Percentiles rank a stretch among this genome's conserved stretches.
Conservation (phyloP, 2,329 filamentous ascomycete genomes). For the Trichoderma sp. region DNA sequence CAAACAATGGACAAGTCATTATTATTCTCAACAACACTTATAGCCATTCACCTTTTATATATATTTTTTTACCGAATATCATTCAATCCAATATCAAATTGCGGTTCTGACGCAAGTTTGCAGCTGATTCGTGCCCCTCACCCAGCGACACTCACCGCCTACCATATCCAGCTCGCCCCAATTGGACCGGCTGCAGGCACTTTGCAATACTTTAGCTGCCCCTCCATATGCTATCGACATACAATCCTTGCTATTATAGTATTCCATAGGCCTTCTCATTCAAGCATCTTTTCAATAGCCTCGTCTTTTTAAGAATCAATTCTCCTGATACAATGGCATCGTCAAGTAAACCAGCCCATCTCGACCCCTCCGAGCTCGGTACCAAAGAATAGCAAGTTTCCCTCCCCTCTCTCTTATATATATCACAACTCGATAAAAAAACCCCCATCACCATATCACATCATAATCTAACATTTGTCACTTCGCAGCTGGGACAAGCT, state of each 20-base stretch:
- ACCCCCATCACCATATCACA: background rate
- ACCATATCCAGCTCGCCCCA: constrained; percentile 23
- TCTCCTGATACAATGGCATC: background rate
- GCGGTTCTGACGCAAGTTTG: background rate
- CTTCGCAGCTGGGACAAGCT: constrained; percentile 69
- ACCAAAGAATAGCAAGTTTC: constrained; percentile 82
- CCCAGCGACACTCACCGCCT: constrained; percentile 25
- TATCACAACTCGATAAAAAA: background rate
- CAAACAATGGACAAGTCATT: background rate
- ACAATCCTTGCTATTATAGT: background rate
- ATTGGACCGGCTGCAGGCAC: background rate
- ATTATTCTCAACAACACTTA: too few species aligned
- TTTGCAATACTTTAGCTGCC: constrained; percentile 22
- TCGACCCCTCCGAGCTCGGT: constrained; percentile 77
- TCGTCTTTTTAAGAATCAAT: background rate
- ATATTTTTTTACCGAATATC: too few species aligned
- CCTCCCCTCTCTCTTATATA: background rate
- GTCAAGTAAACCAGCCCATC: constrained; percentile 56
- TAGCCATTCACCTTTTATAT: too few species aligned
- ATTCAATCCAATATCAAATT: background rate
- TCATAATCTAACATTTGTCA: background rate
- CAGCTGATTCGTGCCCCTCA: background rate
- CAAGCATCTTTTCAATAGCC: background rate
- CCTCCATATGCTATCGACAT: constrained; percentile 26
- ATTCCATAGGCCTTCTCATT: background rate